Percentiles rank a stretch among this genome's conserved stretches.
Conservation (phyloP, 345 rosid species). For the Rhizophora mangle region DNA sequence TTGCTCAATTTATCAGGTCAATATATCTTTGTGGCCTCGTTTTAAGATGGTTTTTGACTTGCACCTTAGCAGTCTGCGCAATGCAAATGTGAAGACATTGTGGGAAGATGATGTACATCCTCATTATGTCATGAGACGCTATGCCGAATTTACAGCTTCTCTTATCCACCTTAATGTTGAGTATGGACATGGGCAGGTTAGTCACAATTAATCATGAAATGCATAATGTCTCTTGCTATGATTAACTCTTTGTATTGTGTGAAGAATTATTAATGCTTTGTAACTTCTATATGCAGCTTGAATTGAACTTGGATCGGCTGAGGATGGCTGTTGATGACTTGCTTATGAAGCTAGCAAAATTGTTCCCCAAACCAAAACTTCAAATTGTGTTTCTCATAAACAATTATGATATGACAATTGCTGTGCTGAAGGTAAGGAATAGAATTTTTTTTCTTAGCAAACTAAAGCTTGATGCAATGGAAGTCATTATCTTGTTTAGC, state of each 20-base stretch:
- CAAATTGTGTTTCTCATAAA: slow-evolving; percentile 88
- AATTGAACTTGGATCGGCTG: slow-evolving; percentile 85
- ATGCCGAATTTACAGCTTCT: slow-evolving; percentile 96
- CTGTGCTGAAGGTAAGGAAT: slow-evolving; percentile 77
- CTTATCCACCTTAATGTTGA: slow-evolving; percentile 93
- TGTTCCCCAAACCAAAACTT: slow-evolving; percentile 65
- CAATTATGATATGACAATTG: slow-evolving; percentile 94
- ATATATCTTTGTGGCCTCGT: slow-evolving; percentile 95
- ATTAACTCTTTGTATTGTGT: not conserved
- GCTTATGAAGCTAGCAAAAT: slow-evolving; percentile 76
- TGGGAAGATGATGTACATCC: slow-evolving; percentile 99
- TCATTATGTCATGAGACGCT: slow-evolving; percentile 98
- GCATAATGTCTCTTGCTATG: not conserved
- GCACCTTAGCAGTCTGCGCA: slow-evolving; percentile 85
- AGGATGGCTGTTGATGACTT: slow-evolving; percentile 93
- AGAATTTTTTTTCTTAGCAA: not conserved
- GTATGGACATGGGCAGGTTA: slow-evolving; percentile 96
- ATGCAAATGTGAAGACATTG: slow-evolving; percentile 78
- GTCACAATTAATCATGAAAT: slow-evolving; percentile 8
- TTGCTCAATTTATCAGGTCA: slow-evolving; percentile 59
- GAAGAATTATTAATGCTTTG: slow-evolving; percentile 2
- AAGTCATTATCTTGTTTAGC: slow-evolving; percentile 9
- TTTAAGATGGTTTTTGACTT: slow-evolving; percentile 93
- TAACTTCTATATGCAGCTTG: slow-evolving; percentile 64
- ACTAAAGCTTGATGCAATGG: not conserved